Evolutionary conservation across 2,329 filamentous ascomycete genomes (phyloP).

Genomic region (Aspergillus sp.): DNA sequence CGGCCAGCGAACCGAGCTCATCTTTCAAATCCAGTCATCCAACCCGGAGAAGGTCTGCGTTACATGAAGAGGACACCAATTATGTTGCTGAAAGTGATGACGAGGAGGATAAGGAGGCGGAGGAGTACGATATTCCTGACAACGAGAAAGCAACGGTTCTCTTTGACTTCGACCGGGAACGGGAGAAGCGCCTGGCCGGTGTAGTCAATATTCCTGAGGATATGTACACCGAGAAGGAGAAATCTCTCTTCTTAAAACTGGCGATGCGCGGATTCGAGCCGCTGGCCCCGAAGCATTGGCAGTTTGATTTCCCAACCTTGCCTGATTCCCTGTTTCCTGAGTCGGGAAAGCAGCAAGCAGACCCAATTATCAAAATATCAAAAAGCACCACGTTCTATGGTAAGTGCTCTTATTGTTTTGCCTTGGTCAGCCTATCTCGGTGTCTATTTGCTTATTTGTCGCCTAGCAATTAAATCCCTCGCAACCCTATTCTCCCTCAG

Average conservation of each 20-base stretch:
- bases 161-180: conserved; percentile 31
- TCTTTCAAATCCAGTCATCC: background rate
- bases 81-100: conserved; percentile 11
- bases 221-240: conserved; percentile 54
- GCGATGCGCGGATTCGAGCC: conserved; percentile 58
- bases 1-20: background rate
- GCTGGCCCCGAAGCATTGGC: conserved; percentile 53
- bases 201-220: conserved; percentile 40
- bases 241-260: conserved; percentile 54
- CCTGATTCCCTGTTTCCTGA: conserved; percentile 53
- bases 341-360: conserved; percentile 32
- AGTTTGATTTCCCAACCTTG: conserved; percentile 54
- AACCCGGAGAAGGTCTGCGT: background rate
- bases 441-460: background rate
- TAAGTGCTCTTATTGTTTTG: conserved; percentile 20
- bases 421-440: background rate
- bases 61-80: background rate
- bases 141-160: conserved; percentile 26
- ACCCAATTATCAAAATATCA: conserved; percentile 48
- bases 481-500: conserved; percentile 52
- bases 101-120: conserved; percentile 11
- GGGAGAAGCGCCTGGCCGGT: conserved; percentile 35
- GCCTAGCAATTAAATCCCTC: conserved; percentile 51
- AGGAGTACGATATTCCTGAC: conserved; percentile 15
- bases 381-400: conserved; percentile 47